Evolutionary conservation across 139 green algal genomes (phyloP).

Genomic region (Closterium sp.): DNA sequence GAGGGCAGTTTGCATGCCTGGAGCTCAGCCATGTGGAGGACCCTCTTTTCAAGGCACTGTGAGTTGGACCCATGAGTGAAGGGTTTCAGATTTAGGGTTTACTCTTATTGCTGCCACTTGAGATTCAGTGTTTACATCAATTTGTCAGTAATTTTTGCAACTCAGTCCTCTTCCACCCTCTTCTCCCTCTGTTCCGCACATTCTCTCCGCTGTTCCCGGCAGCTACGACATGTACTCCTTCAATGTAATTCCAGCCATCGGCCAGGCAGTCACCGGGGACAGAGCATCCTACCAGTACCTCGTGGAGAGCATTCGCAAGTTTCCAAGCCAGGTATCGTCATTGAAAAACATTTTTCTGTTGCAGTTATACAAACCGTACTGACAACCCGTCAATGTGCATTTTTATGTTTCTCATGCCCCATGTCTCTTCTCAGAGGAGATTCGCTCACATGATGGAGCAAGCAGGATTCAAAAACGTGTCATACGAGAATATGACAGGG

Average conservation of each 20-base stretch:
- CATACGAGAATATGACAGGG: slow-evolving; percentile 78
- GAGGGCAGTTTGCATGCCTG: slow-evolving; percentile 86
- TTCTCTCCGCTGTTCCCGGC: too few species aligned
- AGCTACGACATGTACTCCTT: slow-evolving; percentile 95
- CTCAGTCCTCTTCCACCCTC: background rate
- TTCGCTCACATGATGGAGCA: slow-evolving; percentile 80
- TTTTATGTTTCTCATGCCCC: background rate
- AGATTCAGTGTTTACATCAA: too few species aligned
- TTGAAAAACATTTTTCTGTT: too few species aligned
- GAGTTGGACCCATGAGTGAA: background rate
- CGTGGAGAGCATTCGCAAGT: slow-evolving; percentile 95
- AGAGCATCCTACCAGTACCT: slow-evolving; percentile 91
- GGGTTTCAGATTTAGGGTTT: too few species aligned
- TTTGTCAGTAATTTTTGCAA: too few species aligned
- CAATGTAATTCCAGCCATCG: slow-evolving; percentile 88
- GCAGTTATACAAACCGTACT: background rate
- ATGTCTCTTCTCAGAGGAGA: slow-evolving; percentile 65
- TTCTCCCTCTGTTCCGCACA: too few species aligned
- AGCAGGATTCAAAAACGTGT: slow-evolving; percentile 79
- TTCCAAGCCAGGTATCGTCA: slow-evolving; percentile 69
- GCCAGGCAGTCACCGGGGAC: slow-evolving; percentile 82
- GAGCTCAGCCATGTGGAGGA: slow-evolving; percentile 85
- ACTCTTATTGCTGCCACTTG: too few species aligned
- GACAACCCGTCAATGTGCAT: background rate
- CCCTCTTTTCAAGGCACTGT: slow-evolving; percentile 66